Evolutionary conservation across 2,329 filamentous ascomycete species (phyloP), one percentile per base, ranked within the genome.

Genomic region (Fusarium sp.): DNA sequence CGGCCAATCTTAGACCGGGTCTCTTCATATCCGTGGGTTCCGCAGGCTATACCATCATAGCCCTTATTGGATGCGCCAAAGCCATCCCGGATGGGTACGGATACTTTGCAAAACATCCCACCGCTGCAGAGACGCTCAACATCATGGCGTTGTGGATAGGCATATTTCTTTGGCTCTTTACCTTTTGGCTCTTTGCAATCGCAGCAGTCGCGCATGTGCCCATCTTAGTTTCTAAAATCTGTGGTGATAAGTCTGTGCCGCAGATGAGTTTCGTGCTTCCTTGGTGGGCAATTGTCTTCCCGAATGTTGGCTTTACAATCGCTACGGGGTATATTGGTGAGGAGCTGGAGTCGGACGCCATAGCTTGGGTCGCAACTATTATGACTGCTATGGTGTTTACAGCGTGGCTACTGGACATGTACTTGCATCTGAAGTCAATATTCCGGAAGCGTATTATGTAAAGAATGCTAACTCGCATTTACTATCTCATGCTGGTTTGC

Each of bases 241-340:
- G 49, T 2, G 30, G 54, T 1, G 49, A 55, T 38, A 56, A 44
- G 15, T 20, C 39, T 1, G 17, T 12, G 7, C 9, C 38, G 19
- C 39, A 45, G 7, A 56, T 56, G 54, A 55, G 30, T 15, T 56
- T 56, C 6, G 14, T 20, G 1, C 39, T 56, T n/a, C 54, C 54
- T 7, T 56, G 54, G 54, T 56, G 54, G 54, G 49, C 53, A 1
- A 54, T 54, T 20, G 53, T 56, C n/a, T 56, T 56, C 3, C 53
- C 53, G 0, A 56, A 56, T 36, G 53, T 56, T 24, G 53, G 53
- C 6, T 54, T 56, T 15, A 56, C 53, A 2, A 54, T 56, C 14
- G 53, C 53, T 8, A 56, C 53, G 3, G 47, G 42, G 7, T 56
- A 56, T 15, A 44, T 56, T 4, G 49, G 49, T 4, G 54, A 56